A percentile compares a stretch with the other conserved stretches of the same genome.
Conservation (phyloP, 106 monocot species). For the Agapanthus africanus region DNA sequence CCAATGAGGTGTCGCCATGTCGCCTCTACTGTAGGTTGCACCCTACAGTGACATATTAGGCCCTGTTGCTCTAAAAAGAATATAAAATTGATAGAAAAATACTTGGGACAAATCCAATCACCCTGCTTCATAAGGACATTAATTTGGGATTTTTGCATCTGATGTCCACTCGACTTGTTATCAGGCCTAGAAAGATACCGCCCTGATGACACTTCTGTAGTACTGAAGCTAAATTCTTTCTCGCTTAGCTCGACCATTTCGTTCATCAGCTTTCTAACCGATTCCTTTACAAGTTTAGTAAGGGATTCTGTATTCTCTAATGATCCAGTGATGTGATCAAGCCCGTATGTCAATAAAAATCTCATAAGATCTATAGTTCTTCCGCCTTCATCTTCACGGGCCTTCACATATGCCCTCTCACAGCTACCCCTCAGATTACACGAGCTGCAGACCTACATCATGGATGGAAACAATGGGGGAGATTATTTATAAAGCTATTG, state of each 20-base stretch:
- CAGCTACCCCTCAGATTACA: constrained; percentile 65
- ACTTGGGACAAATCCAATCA: constrained; percentile 93
- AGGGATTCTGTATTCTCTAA: constrained; percentile 28
- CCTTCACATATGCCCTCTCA: constrained; percentile 68
- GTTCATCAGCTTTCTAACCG: constrained; percentile 54
- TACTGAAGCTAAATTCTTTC: constrained; percentile 18
- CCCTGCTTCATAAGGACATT: constrained; percentile 60
- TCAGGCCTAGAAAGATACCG: constrained; percentile 6
- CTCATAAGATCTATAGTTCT: constrained; percentile 84
- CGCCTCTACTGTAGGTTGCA: too few species aligned
- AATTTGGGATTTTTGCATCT: constrained; percentile 21
- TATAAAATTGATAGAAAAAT: constrained; percentile 7
- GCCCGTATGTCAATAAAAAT: constrained; percentile 65
- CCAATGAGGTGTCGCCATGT: too few species aligned
- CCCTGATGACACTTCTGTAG: constrained; percentile 1
- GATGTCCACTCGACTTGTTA: constrained; percentile 7
- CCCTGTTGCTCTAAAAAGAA: background rate
- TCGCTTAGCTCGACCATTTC: constrained; percentile 37
- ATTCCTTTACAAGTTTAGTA: constrained; percentile 41
- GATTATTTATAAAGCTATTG: too few species aligned
- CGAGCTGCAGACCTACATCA: constrained; percentile 60
- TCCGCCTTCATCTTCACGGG: constrained; percentile 46
- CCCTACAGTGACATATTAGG: too few species aligned
- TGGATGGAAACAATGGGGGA: too few species aligned
- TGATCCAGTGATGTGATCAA: constrained; percentile 32